Evolutionary conservation across 441 rosid species (phyloP).

Genomic region (Erodium chrysanthum): DNA sequence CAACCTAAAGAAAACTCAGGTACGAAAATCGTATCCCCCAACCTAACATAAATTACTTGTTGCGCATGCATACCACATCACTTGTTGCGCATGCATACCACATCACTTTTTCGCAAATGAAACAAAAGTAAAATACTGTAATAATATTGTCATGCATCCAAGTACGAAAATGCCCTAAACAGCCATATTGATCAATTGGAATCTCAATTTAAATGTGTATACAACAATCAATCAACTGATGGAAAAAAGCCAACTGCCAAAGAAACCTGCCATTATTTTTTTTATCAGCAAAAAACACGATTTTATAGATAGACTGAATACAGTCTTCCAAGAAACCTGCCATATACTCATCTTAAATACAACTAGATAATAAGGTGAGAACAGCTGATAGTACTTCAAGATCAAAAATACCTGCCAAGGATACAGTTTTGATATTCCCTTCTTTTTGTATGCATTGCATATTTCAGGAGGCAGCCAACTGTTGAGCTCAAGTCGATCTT

Average conservation of each 20-base stretch:
- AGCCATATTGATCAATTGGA: neutral
- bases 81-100: no score
- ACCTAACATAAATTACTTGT: no score
- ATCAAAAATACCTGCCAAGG: slow-evolving; percentile 75
- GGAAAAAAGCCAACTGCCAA: no score
- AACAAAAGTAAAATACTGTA: no score
- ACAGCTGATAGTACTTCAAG: slow-evolving; percentile 12
- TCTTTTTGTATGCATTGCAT: slow-evolving; percentile 63
- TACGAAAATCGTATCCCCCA: no score
- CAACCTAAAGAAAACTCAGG: neutral
- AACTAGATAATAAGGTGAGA: neutral
- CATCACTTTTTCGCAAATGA: no score
- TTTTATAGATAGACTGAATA: no score
- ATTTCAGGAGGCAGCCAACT: slow-evolving; percentile 84
- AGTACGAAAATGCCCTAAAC: neutral
- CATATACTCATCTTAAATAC: neutral
- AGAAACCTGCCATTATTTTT: neutral
- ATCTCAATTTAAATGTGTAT: neutral
- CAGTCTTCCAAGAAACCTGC: neutral
- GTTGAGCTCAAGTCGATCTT: slow-evolving; percentile 45
- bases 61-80: no score
- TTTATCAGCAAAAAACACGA: no score
- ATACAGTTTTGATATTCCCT: slow-evolving; percentile 73
- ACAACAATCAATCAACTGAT: no score
- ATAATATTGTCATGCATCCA: no score